Base-by-base conservation (phyloP, 129 eudicot species). In the Centaurea solstitialis region DNA sequence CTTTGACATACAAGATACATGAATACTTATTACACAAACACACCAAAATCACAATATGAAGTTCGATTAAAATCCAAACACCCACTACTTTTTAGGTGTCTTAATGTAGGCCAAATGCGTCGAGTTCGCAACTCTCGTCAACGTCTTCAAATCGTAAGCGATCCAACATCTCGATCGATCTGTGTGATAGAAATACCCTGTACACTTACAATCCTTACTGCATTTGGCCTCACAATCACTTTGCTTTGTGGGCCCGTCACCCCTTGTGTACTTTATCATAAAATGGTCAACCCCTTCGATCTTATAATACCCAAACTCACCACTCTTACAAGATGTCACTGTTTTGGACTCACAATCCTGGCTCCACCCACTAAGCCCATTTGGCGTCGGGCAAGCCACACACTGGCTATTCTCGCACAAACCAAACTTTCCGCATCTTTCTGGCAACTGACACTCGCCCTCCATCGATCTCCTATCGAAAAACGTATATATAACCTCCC, bases 31-130 rank as follows among this genome's bases (percentile, higher is more conserved):
- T 43, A 43, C 53, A 43, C 53, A 43, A 43, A 43, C 17, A 43
- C 53, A 43, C 17, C 53, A 43, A 41, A 41, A 10, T 10, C 47
- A 39, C 0, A 39, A 39, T 6, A 39, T 6, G 43, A 8, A 39
- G 9, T 39, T 8, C 10, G 43, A 8, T 6, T 39, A 6, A 39
- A 39, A 39, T 8, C 43, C 43, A 39, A 39, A 3, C 17, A 22
- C 43, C 4, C 17, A 39, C 84, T 74, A 75, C 53, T 59, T 79
- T 59, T 84, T 84, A 7, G 87, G 80, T 30, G 86, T 76, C 68
- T 91, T 88, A 4, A 91, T 88, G 28, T 66, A 91, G 0, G 85
- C 96, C 84, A 91, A 87, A 76, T 88, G 87, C 35, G 82, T 87
- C 28, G 79, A 78, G 65, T 86, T 88, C 3, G 77, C 80, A 6